Base-by-base conservation (phyloP, 1,139 yeast genomes). In the Blastobotrys malaysiensis region DNA sequence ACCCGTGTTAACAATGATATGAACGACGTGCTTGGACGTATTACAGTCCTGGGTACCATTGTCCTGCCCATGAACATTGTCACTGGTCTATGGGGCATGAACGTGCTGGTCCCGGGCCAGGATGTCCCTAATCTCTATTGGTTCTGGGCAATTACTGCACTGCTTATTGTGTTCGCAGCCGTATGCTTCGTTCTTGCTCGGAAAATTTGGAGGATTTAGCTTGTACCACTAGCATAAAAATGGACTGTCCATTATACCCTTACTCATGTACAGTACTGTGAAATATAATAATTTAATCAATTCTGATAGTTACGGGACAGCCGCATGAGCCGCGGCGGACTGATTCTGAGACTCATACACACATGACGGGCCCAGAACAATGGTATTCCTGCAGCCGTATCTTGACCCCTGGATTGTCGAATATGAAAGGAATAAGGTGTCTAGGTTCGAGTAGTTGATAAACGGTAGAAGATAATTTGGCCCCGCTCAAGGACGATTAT, bases 21-120 rank as follows among this genome's bases (percentile, higher is more conserved):
- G 44, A 89, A 97, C 0, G 86, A 83, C 63, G 86, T 91, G 79
- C 77, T 93, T 58, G 88, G 96, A 27, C 87, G 88, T 67, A 96
- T 91, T 19, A 91, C 98, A 0, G 69, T 93, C 55, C 76, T 93
- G 51, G 98, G 98, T 79, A 91, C 98, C 0, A 79, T 91, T 64
- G 76, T 93, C 48, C 86, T 93, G 60, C 98, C 98, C 9, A 79
- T 91, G 77, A 93, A 91, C 68, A 75, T 93, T 60, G 79, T 93
- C 43, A 90, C 98, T 1, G 97, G 98, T 69, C 69, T 91, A 59
- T 93, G 91, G 71, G 98, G 99, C 64, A 93, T 93, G 99, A 93
- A 93, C 70, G 98, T 93, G 16, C 71, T 66, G 18, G 90, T 91
- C 19, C 98, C 98, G 0, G 97, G 97, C 13, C 73, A 80, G 61